These are phyloP conservation scores for Kwoniella pini DNA, from an alignment of 768 basidiomycete species.

Conservation along the genomic window DNA sequence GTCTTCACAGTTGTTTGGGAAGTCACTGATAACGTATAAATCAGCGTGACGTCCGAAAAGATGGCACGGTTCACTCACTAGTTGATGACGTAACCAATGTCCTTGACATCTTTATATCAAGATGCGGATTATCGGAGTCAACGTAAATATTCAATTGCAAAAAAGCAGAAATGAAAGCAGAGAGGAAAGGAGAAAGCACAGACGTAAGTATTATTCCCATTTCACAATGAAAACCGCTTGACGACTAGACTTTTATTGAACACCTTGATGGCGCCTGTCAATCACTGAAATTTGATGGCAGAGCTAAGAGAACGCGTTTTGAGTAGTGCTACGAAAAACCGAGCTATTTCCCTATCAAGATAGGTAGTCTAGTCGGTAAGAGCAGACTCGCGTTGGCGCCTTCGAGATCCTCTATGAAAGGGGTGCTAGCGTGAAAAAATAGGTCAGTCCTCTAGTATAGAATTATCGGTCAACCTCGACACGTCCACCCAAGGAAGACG, in stretches of 20 bases:
- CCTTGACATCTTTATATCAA: conserved; percentile 19
- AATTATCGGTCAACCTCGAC: conserved; percentile 7
- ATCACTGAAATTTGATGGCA: conserved; percentile 15
- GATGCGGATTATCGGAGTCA: conserved; percentile 19
- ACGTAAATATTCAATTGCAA: conserved; percentile 12
- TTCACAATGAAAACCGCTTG: conserved; percentile 3
- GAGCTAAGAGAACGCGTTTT: conserved; percentile 21
- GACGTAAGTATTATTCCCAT: conserved; percentile 20
- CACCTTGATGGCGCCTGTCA: conserved; percentile 11
- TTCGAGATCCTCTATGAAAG: conserved; percentile 16
- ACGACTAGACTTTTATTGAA: conserved; percentile 9
- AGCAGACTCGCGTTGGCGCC: conserved; percentile 28
- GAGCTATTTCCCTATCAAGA: conserved; percentile 1
- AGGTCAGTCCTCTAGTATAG: conserved; percentile 14
- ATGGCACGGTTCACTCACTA: conserved; percentile 26
- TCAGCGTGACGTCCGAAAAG: background rate
- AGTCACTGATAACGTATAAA: conserved; percentile 64
- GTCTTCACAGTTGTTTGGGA: conserved; percentile 97
- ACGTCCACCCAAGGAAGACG: background rate
- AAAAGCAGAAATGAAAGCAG: background rate
- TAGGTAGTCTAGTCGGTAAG: background rate
- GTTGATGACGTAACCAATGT: conserved; percentile 25
- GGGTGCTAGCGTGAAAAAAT: conserved; percentile 2
- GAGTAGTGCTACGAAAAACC: conserved; percentile 16
- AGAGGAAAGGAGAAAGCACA: conserved; percentile 17